A percentile compares a stretch with the other conserved stretches of the same genome.
Evolutionary conservation across 352 stramenopile genomes (phyloP).

Genomic region (Globisporangium splendens): DNA sequence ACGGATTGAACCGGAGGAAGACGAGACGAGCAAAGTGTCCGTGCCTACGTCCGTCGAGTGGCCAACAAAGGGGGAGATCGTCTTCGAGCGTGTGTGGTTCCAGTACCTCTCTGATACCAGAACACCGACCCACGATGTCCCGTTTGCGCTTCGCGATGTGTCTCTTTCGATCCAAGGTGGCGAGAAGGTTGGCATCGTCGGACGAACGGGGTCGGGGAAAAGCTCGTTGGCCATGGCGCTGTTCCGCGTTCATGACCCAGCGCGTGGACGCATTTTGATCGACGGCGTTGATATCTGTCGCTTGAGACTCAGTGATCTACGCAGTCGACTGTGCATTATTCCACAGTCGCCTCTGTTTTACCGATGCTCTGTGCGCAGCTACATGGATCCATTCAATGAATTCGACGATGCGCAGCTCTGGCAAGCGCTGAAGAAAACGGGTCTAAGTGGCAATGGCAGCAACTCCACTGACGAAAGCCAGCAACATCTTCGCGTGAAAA

Average conservation of each 20-base stretch:
- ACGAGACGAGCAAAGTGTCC: conserved; percentile 8
- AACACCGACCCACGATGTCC: not conserved
- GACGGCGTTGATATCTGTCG: conserved; percentile 80
- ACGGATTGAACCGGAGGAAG: conserved; percentile 47
- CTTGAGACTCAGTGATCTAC: conserved; percentile 29
- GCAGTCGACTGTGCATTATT: conserved; percentile 55
- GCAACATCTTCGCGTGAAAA: conserved; percentile 3
- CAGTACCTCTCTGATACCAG: conserved; percentile 40
- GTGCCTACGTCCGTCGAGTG: conserved; percentile 31
- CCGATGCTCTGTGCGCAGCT: conserved; percentile 84
- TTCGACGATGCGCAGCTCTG: conserved; percentile 62
- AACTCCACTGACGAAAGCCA: not conserved
- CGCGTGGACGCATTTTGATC: conserved; percentile 75
- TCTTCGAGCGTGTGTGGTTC: conserved; percentile 81
- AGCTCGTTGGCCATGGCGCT: conserved; percentile 53
- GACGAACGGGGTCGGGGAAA: conserved; percentile 53
- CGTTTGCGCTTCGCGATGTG: conserved; percentile 1
- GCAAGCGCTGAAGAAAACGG: conserved; percentile 33
- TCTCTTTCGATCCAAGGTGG: conserved; percentile 1
- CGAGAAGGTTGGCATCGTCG: conserved; percentile 15
- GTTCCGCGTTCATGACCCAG: conserved; percentile 37
- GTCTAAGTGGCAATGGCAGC: conserved; percentile 18
- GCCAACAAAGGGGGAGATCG: conserved; percentile 61
- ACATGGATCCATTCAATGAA: conserved; percentile 90
- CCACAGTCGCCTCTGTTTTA: conserved; percentile 92